Base-by-base conservation (phyloP, 2,329 filamentous ascomycete genomes). In the Stemphylium lycopersici region DNA sequence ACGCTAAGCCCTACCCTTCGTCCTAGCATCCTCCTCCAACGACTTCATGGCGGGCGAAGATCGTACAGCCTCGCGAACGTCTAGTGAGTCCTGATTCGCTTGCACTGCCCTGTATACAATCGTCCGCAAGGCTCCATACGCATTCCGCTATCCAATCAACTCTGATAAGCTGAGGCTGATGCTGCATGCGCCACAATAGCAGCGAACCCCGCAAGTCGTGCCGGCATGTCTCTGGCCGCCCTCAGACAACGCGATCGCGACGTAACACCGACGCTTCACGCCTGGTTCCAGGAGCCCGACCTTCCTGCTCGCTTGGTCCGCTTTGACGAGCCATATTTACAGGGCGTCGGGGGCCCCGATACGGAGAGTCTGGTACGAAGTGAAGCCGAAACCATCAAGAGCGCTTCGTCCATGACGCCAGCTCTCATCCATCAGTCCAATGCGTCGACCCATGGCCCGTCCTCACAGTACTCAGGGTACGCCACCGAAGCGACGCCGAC, bases 361-460 rank as follows among this genome's bases (percentile, higher is more conserved):
- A 56, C 46, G 3, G 55, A 48, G 39, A 56, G 55, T 41, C 53
- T 57, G 40, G 34, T 50, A 42, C 63, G 44, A 29, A 29, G 26
- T 8, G 66, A 61, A 42, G 26, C 52, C 31, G 55, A 33, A 31
- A 54, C 49, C 2, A 37, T 54, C n/a, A 53, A 56, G 53, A 54
- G 53, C 43, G 50, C 22, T 26, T 70, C 65, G 45, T 73, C 71
- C 52, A 74, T 74, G 70, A 68, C 71, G 43, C 70, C 63, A 29
- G 55, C 68, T 13, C 61, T 65, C 46, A 56, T 73, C 15, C 68
- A 73, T 54, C 67, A 71, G 51, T 52, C 56, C 26, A 62, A 42
- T 41, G 46, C 61, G 2, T 69, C 68, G 18, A 54, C 52, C 3
- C 51, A 58, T 33, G 43, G 31, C 48, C 56, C 67, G 32, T 67